These are phyloP conservation scores for Taphrina sp. DNA, from an alignment of 1,139 yeast species.

Conservation along the genomic window DNA sequence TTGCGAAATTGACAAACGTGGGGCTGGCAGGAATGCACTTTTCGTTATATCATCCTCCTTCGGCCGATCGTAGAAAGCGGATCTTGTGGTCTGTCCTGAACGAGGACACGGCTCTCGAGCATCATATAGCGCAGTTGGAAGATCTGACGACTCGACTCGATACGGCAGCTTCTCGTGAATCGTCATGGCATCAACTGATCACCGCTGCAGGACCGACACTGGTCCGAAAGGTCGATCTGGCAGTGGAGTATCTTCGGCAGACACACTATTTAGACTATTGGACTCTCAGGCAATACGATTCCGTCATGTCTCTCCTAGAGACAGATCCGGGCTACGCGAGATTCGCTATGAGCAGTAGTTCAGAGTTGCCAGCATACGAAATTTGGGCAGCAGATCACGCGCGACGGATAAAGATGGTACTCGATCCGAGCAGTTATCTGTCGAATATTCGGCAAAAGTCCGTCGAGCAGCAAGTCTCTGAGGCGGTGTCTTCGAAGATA, in stretches of 20 bases:
- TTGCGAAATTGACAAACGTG: conserved; percentile 35
- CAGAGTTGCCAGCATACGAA: conserved; percentile 32
- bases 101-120: conserved; percentile 4
- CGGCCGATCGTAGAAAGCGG: conserved; percentile 21
- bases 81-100: conserved; percentile 19
- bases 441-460: conserved; percentile 36
- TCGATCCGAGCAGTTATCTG: conserved; percentile 37
- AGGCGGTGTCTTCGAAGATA: conserved; percentile 35
- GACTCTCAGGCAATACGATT: conserved; percentile 36
- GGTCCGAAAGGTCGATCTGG: conserved; percentile 32
- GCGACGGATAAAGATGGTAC: conserved; percentile 33
- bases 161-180: background rate
- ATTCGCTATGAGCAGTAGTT: conserved; percentile 1
- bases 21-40: conserved; percentile 25
- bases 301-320: conserved; percentile 35
- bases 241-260: conserved; percentile 36
- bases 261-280: conserved; percentile 38
- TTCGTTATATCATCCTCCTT: conserved; percentile 16
- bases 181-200: background rate
- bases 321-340: conserved; percentile 30
- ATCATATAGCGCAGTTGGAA: conserved; percentile 34
- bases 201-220: conserved; percentile 18
- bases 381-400: background rate
- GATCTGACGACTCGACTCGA: no score
- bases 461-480: conserved; percentile 32